Evolutionary conservation across 2,329 filamentous ascomycete genomes (phyloP), one percentile per base, ranked within the genome.

Genomic region (Pseudocercospora musae): DNA sequence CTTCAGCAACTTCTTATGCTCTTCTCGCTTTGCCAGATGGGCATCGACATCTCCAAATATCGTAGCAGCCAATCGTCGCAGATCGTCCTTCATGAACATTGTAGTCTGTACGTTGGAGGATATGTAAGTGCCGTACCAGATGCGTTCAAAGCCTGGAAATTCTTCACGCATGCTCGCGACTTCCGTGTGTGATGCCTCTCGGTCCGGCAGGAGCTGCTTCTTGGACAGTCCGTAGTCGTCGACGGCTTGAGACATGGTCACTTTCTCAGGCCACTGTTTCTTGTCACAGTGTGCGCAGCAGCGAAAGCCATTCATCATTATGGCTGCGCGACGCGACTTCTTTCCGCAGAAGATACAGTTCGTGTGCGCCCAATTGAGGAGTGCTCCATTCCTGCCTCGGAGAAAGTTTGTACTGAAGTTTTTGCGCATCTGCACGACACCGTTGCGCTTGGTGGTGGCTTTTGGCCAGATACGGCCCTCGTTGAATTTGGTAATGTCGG

Each of bases 301-400:
- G 10, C 62, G 56, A n/a, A 74, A 46, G 0, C 71, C 69, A 44
- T 70, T 74, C 52, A 70, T 66, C 18, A 75, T 62, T 21, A 73
- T 72, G 13, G 72, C 71, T 4, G 56, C 62, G 2, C 72, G 64
- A 3, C 18, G 7, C 25, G 65, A 67, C 10, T 58, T 63, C 33
- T 69, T 73, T 23, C 73, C 73, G 63, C 73, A 75, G 63, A 74
- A 74, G 58, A 71, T 62, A 57, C 73, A 75, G 61, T 70, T 61
- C 11, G 59, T 62, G 3, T 60, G 55, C 10, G 57, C 60, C 68
- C 70, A 74, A n/a, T 53, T 63, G 9, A 73, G 64, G 0, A 74
- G 58, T 4, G 63, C 67, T 21, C 58, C 58, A 6, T 33, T 37
- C 11, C 23, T 29, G 23, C 57, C 59, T 40, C 64, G 64, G 23